Percentiles rank a stretch among this genome's conserved stretches.
phyloP scores from a whole-genome alignment of 495 filamentous ascomycete genomes.

The Podospora pseudopauciseta region DNA sequence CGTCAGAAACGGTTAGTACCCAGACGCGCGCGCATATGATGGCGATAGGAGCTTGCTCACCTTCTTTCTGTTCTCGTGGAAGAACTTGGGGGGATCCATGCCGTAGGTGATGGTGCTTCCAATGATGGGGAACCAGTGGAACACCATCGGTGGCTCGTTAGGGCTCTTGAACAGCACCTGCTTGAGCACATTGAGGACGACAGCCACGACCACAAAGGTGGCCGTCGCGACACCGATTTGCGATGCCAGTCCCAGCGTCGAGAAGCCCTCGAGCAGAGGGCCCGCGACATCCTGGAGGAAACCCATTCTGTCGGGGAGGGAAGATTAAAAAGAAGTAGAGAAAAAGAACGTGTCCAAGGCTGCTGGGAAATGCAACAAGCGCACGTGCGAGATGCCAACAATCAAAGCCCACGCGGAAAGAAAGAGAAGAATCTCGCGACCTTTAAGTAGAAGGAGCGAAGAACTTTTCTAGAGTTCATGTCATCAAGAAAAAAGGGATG shows the following conservation, averaged over 20 bases:
- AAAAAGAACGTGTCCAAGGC: constrained; percentile 4
- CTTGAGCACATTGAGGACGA: constrained; percentile 62
- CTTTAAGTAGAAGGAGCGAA: constrained; percentile 1
- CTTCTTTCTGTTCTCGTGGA: constrained; percentile 65
- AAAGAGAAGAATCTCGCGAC: constrained; percentile 5
- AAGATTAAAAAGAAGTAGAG: constrained; percentile 1
- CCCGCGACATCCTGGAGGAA: constrained; percentile 46
- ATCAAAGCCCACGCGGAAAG: not conserved
- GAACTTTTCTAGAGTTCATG: not conserved
- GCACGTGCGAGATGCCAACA: not conserved
- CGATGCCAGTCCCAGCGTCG: constrained; percentile 39
- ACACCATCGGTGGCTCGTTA: constrained; percentile 75
- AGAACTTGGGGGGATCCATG: constrained; percentile 79
- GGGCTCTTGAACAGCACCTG: constrained; percentile 69
- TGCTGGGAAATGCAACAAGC: not conserved
- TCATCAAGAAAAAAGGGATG: constrained; percentile 6
- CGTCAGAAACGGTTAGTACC: constrained; percentile 7
- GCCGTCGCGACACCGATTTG: constrained; percentile 46
- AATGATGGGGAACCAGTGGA: constrained; percentile 77
- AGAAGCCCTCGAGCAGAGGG: constrained; percentile 43
- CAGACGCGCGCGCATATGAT: not conserved
- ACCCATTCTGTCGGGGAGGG: constrained; percentile 42
- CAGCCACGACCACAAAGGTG: constrained; percentile 48
- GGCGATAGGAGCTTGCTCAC: constrained; percentile 39
- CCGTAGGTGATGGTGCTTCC: constrained; percentile 78